Percentiles rank a stretch among this genome's conserved stretches.
Conservation (phyloP, 2,329 filamentous ascomycete species). For the Alternaria angustiovoidea region DNA sequence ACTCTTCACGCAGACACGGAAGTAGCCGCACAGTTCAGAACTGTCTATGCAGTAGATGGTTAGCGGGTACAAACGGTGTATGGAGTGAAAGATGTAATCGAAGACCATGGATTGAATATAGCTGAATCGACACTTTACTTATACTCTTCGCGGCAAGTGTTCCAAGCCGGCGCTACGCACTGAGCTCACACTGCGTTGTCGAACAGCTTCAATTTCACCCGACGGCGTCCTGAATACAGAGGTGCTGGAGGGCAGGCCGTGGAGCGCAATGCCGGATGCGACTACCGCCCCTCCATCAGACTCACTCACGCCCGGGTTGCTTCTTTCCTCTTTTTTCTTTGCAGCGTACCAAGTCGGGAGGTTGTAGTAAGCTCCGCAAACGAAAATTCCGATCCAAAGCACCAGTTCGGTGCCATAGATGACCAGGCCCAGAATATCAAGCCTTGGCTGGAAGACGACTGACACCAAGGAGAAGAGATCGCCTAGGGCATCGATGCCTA, state of each 20-base stretch:
- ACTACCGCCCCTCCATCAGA: slow-evolving; percentile 2
- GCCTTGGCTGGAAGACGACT: slow-evolving; percentile 66
- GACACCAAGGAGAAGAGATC: slow-evolving; percentile 73
- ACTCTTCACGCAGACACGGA: slow-evolving; percentile 2
- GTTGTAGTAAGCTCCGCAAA: slow-evolving; percentile 71
- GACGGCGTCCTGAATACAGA: slow-evolving; percentile 70
- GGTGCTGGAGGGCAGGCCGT: slow-evolving; percentile 65
- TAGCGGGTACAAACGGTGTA: slow-evolving; percentile 3
- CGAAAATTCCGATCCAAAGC: slow-evolving; percentile 73
- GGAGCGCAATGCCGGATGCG: slow-evolving; percentile 50
- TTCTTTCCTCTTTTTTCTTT: slow-evolving; percentile 35
- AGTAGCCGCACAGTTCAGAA: neutral
- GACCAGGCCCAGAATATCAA: slow-evolving; percentile 69
- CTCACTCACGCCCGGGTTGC: slow-evolving; percentile 1
- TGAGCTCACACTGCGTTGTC: slow-evolving; percentile 25
- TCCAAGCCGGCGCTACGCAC: slow-evolving; percentile 6
- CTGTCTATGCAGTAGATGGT: no score
- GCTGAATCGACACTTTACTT: slow-evolving; percentile 3
- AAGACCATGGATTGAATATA: neutral
- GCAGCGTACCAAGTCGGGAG: slow-evolving; percentile 64
- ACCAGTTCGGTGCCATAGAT: slow-evolving; percentile 73
- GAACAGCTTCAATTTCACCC: slow-evolving; percentile 43
- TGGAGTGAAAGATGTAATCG: neutral
- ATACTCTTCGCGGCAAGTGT: slow-evolving; percentile 16
- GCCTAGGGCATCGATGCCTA: slow-evolving; percentile 72